These are phyloP conservation scores for carrot (Daucus carota) DNA, from an alignment of 129 eudicot species.

Conservation along the genomic window DNA sequence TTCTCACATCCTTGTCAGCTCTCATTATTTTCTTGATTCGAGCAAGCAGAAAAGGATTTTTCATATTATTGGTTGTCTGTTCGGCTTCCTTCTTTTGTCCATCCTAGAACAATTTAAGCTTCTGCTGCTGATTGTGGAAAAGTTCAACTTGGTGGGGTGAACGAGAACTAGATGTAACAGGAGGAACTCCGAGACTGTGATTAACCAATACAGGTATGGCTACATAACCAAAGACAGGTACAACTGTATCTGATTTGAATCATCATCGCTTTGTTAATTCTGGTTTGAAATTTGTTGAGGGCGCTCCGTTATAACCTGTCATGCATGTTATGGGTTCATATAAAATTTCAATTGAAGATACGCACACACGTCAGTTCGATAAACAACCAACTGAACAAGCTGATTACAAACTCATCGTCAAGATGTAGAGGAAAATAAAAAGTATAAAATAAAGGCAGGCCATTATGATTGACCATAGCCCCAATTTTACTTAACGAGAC, in stretches of 20 bases:
- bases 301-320: too few species aligned
- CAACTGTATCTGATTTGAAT: too few species aligned
- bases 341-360: neutral
- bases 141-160: neutral
- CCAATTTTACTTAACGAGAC: too few species aligned
- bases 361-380: neutral
- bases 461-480: too few species aligned
- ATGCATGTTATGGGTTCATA: neutral
- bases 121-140: neutral
- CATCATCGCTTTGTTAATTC: too few species aligned
- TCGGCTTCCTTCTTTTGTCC: neutral
- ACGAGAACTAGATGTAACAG: neutral
- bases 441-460: neutral
- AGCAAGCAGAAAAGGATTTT: neutral
- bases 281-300: too few species aligned
- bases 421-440: neutral
- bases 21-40: neutral
- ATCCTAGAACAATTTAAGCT: neutral
- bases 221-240: too few species aligned
- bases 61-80: neutral
- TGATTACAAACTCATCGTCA: neutral
- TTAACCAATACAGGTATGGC: neutral
- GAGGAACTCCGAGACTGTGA: neutral
- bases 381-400: neutral
- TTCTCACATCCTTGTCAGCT: neutral